Evolutionary conservation across 495 filamentous ascomycete species (phyloP).

Genomic region (Chaetomidium leptoderma): DNA sequence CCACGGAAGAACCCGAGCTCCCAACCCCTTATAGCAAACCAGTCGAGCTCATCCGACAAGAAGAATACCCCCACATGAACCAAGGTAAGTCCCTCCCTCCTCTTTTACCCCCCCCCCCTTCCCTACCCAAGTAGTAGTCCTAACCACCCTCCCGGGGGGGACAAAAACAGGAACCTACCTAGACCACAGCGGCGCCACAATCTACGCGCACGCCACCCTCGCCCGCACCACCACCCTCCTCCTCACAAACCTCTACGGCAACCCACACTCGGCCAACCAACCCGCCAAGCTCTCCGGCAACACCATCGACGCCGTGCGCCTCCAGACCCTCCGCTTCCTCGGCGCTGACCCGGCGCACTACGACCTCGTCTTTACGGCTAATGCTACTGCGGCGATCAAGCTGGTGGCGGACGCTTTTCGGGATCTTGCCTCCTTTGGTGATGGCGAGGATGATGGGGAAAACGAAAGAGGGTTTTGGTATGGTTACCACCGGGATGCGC

Average conservation of each 20-base stretch:
- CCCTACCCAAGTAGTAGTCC: background rate
- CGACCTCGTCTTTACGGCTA: conserved; percentile 86
- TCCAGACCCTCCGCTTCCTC: conserved; percentile 70
- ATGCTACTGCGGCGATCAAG: conserved; percentile 89
- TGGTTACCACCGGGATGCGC: conserved; percentile 68
- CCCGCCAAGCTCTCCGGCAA: conserved; percentile 61
- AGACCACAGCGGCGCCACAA: conserved; percentile 71
- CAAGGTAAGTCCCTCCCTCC: conserved; percentile 28
- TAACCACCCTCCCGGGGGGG: background rate
- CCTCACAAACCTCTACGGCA: conserved; percentile 60
- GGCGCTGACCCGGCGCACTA: conserved; percentile 78
- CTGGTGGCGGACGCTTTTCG: conserved; percentile 63
- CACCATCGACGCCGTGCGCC: conserved; percentile 56
- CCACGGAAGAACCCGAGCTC: no score
- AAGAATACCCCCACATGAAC: conserved; percentile 49
- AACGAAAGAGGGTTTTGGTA: conserved; percentile 53
- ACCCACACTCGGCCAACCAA: conserved; percentile 68
- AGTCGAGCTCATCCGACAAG: conserved; percentile 40
- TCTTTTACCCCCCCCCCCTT: background rate
- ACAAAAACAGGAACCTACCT: conserved; percentile 54
- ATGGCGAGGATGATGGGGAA: background rate
- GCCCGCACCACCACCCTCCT: conserved; percentile 56
- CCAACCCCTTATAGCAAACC: conserved; percentile 32
- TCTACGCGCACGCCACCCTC: conserved; percentile 62
- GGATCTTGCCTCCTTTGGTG: conserved; percentile 34